Evolutionary conservation across 164 flowering plant genomes (phyloP).

Genomic region (Umbellularia californica): DNA sequence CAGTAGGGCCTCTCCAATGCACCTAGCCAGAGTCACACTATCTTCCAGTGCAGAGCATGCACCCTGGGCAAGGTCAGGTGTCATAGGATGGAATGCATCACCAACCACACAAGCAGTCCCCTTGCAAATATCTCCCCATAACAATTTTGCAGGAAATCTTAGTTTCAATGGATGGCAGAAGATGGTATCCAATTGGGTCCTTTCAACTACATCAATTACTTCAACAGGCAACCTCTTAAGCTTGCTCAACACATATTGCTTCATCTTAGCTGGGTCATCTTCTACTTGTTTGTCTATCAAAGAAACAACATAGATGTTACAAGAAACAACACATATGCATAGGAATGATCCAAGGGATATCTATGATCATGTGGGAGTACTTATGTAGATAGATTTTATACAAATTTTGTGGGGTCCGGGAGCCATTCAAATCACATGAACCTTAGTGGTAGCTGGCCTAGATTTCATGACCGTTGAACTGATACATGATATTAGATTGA

Average conservation of each 20-base stretch:
- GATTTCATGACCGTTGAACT: too few relatives aligned
- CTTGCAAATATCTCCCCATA: conserved; percentile 35
- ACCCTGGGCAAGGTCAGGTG: conserved; percentile 28
- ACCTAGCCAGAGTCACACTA: conserved; percentile 12
- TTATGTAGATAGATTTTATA: too few relatives aligned
- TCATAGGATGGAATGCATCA: conserved; percentile 62
- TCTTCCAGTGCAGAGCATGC: conserved; percentile 17
- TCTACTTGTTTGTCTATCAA: conserved; percentile 24
- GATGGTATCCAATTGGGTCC: conserved; percentile 19
- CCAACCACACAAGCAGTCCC: conserved; percentile 45
- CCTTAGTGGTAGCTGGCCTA: too few relatives aligned
- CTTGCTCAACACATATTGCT: conserved; percentile 36
- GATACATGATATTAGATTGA: too few relatives aligned
- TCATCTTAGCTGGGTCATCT: conserved; percentile 29
- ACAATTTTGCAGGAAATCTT: conserved; percentile 35
- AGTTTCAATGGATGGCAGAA: conserved; percentile 23
- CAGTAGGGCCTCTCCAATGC: conserved; percentile 11
- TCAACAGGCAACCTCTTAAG: conserved; percentile 25
- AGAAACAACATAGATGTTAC: neutral
- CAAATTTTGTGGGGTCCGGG: too few relatives aligned
- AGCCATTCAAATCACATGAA: too few relatives aligned
- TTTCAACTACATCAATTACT: conserved; percentile 20
- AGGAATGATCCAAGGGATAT: neutral
- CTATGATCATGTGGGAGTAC: too few relatives aligned
- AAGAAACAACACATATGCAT: neutral